Evolutionary conservation across 2,329 filamentous ascomycete genomes (phyloP).

Genomic region (Sordariomycetes sp.): DNA sequence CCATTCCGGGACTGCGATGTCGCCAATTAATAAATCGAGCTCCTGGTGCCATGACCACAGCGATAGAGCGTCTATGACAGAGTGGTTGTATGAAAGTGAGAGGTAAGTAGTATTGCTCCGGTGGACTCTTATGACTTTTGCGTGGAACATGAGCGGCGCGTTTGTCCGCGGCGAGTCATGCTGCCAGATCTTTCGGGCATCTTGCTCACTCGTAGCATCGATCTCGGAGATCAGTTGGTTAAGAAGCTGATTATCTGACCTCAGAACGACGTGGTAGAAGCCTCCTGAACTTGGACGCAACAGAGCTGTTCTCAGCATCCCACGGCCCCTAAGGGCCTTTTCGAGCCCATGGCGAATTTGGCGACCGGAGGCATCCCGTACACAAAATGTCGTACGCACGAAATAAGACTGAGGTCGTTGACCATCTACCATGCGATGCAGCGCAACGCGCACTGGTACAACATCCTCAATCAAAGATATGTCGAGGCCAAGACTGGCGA

Average conservation of each 20-base stretch:
- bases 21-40: constrained; percentile 18
- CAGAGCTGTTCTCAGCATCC: constrained; percentile 19
- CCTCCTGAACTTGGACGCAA: constrained; percentile 8
- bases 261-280: constrained; percentile 18
- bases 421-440: constrained; percentile 19
- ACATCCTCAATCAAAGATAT: constrained; percentile 16
- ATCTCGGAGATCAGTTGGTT: constrained; percentile 14
- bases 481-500: constrained; percentile 9
- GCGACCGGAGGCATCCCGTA: constrained; percentile 8
- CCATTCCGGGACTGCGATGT: constrained; percentile 9
- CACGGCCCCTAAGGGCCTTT: constrained; percentile 14
- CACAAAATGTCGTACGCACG: constrained; percentile 20
- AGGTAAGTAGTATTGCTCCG: constrained; percentile 11
- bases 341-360: constrained; percentile 17
- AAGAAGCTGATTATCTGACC: constrained; percentile 11
- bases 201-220: constrained; percentile 10
- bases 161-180: constrained; percentile 9
- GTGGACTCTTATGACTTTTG: constrained; percentile 9
- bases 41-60: constrained; percentile 22
- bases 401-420: constrained; percentile 23
- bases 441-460: constrained; percentile 17
- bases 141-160: constrained; percentile 19
- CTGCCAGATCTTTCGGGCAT: constrained; percentile 11
- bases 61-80: constrained; percentile 22
- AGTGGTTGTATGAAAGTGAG: constrained; percentile 22